These are phyloP conservation scores for Nemania bipapillata DNA, from an alignment of 2,329 filamentous ascomycete genomes.

Conservation along the genomic window DNA sequence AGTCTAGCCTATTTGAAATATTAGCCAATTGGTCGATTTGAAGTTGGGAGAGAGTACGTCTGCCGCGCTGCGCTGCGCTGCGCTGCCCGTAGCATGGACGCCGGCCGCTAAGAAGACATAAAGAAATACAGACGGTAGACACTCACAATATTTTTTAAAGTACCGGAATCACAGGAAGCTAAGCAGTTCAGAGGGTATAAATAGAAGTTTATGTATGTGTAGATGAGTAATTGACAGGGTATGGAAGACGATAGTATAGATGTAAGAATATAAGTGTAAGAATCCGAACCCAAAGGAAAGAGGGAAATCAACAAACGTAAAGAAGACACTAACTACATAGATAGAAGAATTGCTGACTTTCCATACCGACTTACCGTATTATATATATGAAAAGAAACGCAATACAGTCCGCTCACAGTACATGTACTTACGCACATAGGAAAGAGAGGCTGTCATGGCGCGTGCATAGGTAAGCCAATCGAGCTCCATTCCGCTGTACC, in stretches of 20 bases:
- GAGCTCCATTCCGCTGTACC: conserved; percentile 32
- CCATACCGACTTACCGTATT: conserved; percentile 1
- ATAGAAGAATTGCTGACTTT: conserved; percentile 17
- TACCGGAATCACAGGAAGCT: neutral
- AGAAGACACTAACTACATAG: conserved; percentile 17
- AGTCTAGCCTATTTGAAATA: conserved; percentile 1
- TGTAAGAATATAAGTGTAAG: neutral
- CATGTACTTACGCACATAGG: neutral
- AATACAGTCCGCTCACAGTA: conserved; percentile 13
- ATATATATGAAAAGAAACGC: conserved; percentile 22
- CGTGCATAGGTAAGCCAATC: conserved; percentile 29
- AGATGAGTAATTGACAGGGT: neutral
- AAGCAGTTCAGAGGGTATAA: neutral
- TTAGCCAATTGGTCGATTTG: neutral
- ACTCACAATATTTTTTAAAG: conserved; percentile 6
- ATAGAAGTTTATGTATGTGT: neutral
- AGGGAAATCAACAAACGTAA: conserved; percentile 3
- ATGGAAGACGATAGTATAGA: neutral
- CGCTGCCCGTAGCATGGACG: no score
- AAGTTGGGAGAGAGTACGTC: no score
- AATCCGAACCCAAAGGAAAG: conserved; percentile 3
- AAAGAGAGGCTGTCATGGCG: conserved; percentile 35
- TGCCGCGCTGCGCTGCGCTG: no score
- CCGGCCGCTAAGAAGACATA: neutral
- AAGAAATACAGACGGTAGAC: neutral